A percentile compares a stretch with the other conserved stretches of the same genome.
These are phyloP conservation scores for Vanilla planifolia DNA, from an alignment of 106 monocot genomes.

Conservation along the genomic window DNA sequence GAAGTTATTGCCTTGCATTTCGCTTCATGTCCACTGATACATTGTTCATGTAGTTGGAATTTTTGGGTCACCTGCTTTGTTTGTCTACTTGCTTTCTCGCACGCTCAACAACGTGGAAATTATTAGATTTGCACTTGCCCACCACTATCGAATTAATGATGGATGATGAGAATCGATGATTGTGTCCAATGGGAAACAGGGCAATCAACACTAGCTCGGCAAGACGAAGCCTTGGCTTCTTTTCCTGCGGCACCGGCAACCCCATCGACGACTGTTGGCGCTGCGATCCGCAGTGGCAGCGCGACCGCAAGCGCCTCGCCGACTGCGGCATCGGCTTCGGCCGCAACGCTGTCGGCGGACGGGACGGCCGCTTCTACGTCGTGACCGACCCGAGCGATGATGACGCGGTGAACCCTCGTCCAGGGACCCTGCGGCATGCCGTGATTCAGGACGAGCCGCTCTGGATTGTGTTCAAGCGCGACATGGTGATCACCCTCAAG, in stretches of 20 bases:
- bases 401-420: constrained; percentile 28
- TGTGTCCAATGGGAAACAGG: neutral
- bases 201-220: constrained; percentile 10
- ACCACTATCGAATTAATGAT: neutral
- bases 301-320: constrained; percentile 37
- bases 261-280: constrained; percentile 54
- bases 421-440: constrained; percentile 39
- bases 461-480: constrained; percentile 41
- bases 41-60: neutral
- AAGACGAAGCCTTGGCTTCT: constrained; percentile 17
- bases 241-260: constrained; percentile 36
- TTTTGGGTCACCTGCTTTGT: neutral
- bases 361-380: constrained; percentile 29
- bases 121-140: too few species aligned
- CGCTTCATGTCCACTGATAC: neutral
- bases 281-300: constrained; percentile 36
- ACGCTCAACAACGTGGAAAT: too few species aligned
- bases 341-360: constrained; percentile 41
- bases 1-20: neutral
- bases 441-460: constrained; percentile 38
- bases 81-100: too few species aligned
- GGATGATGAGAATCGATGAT: neutral
- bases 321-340: constrained; percentile 46
- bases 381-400: constrained; percentile 37
- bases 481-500: constrained; percentile 44